These are phyloP conservation scores for Kalmanozyma brasiliensis DNA, from an alignment of 1,284 basidiomycete species.

Conservation along the genomic window DNA sequence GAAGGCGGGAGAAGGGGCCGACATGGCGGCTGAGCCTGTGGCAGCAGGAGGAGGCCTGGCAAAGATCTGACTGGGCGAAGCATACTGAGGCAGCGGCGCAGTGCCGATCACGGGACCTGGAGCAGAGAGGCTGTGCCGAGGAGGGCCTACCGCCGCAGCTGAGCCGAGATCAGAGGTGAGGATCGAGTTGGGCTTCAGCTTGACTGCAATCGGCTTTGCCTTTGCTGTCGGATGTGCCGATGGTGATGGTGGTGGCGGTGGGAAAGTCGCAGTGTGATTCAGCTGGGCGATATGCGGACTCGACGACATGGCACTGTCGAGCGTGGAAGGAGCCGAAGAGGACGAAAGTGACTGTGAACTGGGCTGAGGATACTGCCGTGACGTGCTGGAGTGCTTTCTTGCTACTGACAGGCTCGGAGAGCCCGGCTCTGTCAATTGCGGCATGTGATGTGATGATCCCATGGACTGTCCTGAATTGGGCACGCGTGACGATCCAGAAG, in stretches of 20 bases:
- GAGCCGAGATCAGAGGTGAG: background rate
- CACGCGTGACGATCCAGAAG: slow-evolving; percentile 2
- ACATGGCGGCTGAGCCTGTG: slow-evolving; percentile 1
- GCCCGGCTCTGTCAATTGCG: slow-evolving; percentile 20
- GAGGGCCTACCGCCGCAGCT: background rate
- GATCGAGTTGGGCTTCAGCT: slow-evolving; percentile 12
- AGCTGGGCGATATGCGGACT: slow-evolving; percentile 6
- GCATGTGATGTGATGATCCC: slow-evolving; percentile 10
- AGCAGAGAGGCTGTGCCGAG: background rate
- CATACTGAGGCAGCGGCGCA: slow-evolving; percentile 16
- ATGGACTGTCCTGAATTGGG: slow-evolving; percentile 1
- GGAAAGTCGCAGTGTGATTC: background rate
- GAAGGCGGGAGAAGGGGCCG: slow-evolving; percentile 14
- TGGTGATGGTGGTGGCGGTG: slow-evolving; percentile 4
- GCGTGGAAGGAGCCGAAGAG: slow-evolving; percentile 20
- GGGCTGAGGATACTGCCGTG: slow-evolving; percentile 11
- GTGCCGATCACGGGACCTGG: slow-evolving; percentile 1
- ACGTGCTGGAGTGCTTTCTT: slow-evolving; percentile 10
- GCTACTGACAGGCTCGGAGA: slow-evolving; percentile 34
- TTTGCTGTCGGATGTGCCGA: slow-evolving; percentile 18
- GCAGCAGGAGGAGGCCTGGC: slow-evolving; percentile 12
- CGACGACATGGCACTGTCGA: slow-evolving; percentile 33
- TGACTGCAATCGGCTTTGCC: slow-evolving; percentile 11
- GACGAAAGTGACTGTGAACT: slow-evolving; percentile 3
- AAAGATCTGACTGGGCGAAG: slow-evolving; percentile 31